phyloP scores from a whole-genome alignment of 1,139 yeast genomes.

The Pichia sp. region DNA sequence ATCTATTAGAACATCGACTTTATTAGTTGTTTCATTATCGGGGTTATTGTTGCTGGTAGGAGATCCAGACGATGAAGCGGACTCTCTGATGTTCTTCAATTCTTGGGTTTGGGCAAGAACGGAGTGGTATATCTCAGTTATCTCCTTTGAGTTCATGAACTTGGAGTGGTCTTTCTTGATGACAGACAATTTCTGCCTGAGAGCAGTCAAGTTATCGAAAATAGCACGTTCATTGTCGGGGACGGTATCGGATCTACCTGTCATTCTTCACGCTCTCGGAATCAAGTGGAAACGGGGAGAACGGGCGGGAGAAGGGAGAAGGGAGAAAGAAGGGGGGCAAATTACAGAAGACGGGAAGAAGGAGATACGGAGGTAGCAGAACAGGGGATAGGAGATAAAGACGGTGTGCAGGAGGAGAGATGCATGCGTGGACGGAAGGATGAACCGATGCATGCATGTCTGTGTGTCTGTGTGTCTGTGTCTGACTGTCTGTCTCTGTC shows the following conservation, averaged over 20 bases:
- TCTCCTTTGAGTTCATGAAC: constrained; percentile 58
- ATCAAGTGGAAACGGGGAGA: too few species aligned
- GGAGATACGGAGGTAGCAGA: too few species aligned
- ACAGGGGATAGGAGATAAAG: too few species aligned
- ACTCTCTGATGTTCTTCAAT: constrained; percentile 28
- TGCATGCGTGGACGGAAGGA: not conserved
- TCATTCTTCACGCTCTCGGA: too few species aligned
- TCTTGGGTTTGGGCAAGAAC: constrained; percentile 32
- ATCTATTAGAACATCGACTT: constrained; percentile 68
- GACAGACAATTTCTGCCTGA: constrained; percentile 44
- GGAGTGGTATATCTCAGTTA: constrained; percentile 36
- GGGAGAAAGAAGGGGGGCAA: too few species aligned
- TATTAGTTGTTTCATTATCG: constrained; percentile 16
- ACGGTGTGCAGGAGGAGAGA: not conserved
- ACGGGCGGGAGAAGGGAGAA: too few species aligned
- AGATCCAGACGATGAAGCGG: not conserved
- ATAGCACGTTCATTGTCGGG: constrained; percentile 49
- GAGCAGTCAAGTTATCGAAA: constrained; percentile 39
- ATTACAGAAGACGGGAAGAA: too few species aligned
- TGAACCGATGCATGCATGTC: too few species aligned
- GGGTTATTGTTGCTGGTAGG: not conserved
- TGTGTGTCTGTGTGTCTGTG: not conserved
- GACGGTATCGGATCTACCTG: constrained; percentile 24
- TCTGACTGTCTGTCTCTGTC: not conserved
- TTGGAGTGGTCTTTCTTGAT: constrained; percentile 59